These are phyloP conservation scores for Boletus edulis DNA, from an alignment of 768 basidiomycete species.

Conservation along the genomic window DNA sequence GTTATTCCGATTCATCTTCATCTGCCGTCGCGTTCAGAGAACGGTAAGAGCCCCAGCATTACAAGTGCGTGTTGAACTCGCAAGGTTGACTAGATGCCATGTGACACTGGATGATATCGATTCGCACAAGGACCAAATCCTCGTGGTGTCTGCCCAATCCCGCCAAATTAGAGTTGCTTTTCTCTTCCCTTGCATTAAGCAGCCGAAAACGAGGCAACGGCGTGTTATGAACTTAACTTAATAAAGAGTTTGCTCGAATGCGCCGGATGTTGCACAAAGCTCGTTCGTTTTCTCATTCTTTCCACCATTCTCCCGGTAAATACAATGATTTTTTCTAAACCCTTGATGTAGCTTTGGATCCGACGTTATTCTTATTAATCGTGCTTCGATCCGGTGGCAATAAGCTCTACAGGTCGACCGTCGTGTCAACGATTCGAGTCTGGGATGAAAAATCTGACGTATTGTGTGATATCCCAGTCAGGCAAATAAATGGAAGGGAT, in stretches of 20 bases:
- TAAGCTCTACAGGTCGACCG: slow-evolving; percentile 9
- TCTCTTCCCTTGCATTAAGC: slow-evolving; percentile 10
- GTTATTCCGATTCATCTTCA: too few species aligned
- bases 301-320: not conserved
- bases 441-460: not conserved
- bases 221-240: slow-evolving; percentile 23
- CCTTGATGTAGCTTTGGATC: not conserved
- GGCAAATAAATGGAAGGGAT: too few species aligned
- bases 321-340: not conserved
- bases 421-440: slow-evolving; percentile 1
- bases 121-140: not conserved
- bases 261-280: not conserved
- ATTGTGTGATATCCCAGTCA: not conserved
- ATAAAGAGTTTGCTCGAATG: not conserved
- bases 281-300: slow-evolving; percentile 1
- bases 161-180: not conserved
- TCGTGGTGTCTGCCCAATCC: not conserved
- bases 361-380: not conserved
- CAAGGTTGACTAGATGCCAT: too few species aligned
- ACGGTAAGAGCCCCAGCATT: too few species aligned
- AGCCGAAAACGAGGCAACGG: slow-evolving; percentile 24
- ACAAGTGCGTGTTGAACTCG: too few species aligned
- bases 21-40: too few species aligned
- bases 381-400: slow-evolving; percentile 17
- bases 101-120: not conserved